Evolutionary conservation across 169 alveolate genomes (phyloP).

Genomic region (Babesia bigemina): DNA sequence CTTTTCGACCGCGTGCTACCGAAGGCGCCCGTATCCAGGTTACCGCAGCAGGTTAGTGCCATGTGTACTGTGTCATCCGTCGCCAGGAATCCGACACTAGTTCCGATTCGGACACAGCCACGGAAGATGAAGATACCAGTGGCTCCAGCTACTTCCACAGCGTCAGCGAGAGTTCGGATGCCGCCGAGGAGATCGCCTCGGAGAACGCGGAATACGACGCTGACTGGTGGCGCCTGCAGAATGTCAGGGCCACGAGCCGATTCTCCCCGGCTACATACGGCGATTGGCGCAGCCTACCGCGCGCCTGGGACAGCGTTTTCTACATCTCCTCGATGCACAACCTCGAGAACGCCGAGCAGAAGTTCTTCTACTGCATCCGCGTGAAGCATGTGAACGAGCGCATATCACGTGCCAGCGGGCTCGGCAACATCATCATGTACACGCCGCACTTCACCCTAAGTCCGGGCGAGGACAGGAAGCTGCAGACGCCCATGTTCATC

Average conservation of each 20-base stretch:
- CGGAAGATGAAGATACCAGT: too few relatives aligned
- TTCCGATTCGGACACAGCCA: slow-evolving; percentile 4
- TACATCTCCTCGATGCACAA: slow-evolving; percentile 68
- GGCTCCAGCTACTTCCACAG: slow-evolving; percentile 21
- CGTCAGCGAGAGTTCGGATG: slow-evolving; percentile 27
- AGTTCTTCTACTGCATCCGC: slow-evolving; percentile 57
- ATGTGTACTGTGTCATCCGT: not conserved
- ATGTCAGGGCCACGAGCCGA: slow-evolving; percentile 27
- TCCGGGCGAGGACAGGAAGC: slow-evolving; percentile 71
- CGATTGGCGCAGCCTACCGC: slow-evolving; percentile 30
- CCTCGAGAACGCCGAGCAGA: slow-evolving; percentile 55
- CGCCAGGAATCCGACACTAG: not conserved
- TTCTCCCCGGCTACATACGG: slow-evolving; percentile 15
- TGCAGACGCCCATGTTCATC: slow-evolving; percentile 71
- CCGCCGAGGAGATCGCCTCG: slow-evolving; percentile 5
- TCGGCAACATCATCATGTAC: slow-evolving; percentile 64
- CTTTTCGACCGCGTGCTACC: slow-evolving; percentile 30
- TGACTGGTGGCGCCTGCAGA: slow-evolving; percentile 48
- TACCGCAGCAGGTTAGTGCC: slow-evolving; percentile 1
- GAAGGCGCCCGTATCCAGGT: not conserved
- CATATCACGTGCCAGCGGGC: slow-evolving; percentile 20
- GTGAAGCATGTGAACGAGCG: slow-evolving; percentile 50
- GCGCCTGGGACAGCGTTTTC: slow-evolving; percentile 65
- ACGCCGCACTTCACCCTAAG: slow-evolving; percentile 75
- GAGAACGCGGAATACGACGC: slow-evolving; percentile 25